A percentile compares a stretch with the other conserved stretches of the same genome.
Conservation (phyloP, 2,329 filamentous ascomycete genomes). For the Colletotrichum somersetense region DNA sequence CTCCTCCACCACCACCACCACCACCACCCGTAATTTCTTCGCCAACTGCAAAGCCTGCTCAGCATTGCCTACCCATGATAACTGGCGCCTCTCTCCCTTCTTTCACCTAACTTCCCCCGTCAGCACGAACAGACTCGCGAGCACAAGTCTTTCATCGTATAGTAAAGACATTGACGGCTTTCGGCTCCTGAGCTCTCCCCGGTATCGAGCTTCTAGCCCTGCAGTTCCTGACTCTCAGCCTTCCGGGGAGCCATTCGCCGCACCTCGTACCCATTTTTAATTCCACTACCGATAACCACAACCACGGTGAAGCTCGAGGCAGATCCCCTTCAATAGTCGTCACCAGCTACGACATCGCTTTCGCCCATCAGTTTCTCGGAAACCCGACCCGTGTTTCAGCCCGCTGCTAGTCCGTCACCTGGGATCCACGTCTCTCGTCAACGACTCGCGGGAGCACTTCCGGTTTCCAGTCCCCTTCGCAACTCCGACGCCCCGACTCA, state of each 20-base stretch:
- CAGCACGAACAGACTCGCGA: constrained; percentile 3
- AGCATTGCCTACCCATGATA: constrained; percentile 21
- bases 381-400: constrained; percentile 37
- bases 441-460: constrained; percentile 37
- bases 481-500: constrained; percentile 28
- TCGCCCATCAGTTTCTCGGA: constrained; percentile 29
- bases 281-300: constrained; percentile 15
- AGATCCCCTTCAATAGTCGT: constrained; percentile 6
- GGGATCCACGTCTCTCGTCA: constrained; percentile 33
- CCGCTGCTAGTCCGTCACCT: constrained; percentile 21
- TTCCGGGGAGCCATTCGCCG: constrained; percentile 26
- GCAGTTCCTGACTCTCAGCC: neutral
- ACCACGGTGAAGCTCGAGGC: constrained; percentile 5
- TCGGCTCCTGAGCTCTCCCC: constrained; percentile 14
- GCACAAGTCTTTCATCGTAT: constrained; percentile 1
- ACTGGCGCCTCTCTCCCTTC: neutral
- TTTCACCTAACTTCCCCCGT: neutral
- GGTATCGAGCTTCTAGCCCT: neutral
- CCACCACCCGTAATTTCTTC: neutral
- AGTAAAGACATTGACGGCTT: constrained; percentile 18
- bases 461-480: constrained; percentile 29
- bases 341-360: constrained; percentile 24
- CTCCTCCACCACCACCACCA: neutral
- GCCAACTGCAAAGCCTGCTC: constrained; percentile 7
- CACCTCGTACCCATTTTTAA: constrained; percentile 34